These are phyloP conservation scores for Pestalotiopsis sp. DNA, from an alignment of 2,329 filamentous ascomycete species.

Conservation along the genomic window DNA sequence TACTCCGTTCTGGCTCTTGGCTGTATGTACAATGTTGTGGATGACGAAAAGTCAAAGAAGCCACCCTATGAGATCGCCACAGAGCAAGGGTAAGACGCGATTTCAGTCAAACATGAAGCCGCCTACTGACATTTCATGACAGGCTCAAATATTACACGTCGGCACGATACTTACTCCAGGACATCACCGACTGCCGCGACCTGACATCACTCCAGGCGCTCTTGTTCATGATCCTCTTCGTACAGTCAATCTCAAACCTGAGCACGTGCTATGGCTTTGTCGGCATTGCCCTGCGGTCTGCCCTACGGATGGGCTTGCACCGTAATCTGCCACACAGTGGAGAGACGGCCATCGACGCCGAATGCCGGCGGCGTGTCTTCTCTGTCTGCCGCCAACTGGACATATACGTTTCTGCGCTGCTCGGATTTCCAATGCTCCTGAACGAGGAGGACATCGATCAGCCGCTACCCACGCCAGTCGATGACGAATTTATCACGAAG, in stretches of 20 bases:
- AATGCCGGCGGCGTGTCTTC: conserved; percentile 67
- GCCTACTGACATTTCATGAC: conserved; percentile 10
- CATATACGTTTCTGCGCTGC: conserved; percentile 68
- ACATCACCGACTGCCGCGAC: conserved; percentile 72
- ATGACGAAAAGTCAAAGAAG: conserved; percentile 23
- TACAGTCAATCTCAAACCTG: conserved; percentile 78
- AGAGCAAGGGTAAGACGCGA: conserved; percentile 51
- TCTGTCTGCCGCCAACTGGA: conserved; percentile 73
- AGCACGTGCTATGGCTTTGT: conserved; percentile 82
- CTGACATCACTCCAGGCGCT: conserved; percentile 75
- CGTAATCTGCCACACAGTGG: conserved; percentile 69
- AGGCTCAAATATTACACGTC: conserved; percentile 77
- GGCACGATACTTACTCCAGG: conserved; percentile 66
- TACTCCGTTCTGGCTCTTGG: conserved; percentile 65
- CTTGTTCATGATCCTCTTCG: conserved; percentile 79
- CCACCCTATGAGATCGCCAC: conserved; percentile 44
- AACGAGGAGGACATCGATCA: conserved; percentile 70
- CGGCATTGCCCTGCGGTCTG: conserved; percentile 75
- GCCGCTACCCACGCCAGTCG: conserved; percentile 64
- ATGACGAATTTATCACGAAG: conserved; percentile 69
- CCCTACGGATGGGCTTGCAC: conserved; percentile 78
- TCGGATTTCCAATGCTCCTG: conserved; percentile 68
- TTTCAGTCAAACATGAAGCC: neutral
- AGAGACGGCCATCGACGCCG: conserved; percentile 65
- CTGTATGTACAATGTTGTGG: conserved; percentile 55